These are phyloP conservation scores for Zymoseptoria passerinii DNA, from an alignment of 2,329 filamentous ascomycete genomes.

Conservation along the genomic window DNA sequence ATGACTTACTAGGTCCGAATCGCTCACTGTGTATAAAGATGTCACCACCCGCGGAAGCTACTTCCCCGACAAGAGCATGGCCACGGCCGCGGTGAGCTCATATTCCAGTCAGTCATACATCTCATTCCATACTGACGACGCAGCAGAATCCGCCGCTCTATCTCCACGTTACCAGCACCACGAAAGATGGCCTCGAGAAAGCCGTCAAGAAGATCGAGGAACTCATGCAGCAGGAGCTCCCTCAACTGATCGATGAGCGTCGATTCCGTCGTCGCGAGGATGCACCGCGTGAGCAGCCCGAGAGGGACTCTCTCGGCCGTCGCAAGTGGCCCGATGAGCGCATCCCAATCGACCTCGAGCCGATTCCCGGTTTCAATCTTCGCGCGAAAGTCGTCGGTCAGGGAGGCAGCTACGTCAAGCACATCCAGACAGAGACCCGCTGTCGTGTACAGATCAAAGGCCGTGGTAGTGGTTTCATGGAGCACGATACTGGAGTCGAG, in stretches of 20 bases:
- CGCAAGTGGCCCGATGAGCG: slow-evolving; percentile 99
- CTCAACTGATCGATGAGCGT: slow-evolving; percentile 88
- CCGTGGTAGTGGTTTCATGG: slow-evolving; percentile 86
- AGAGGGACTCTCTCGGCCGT: slow-evolving; percentile 83
- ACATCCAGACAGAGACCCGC: slow-evolving; percentile 90
- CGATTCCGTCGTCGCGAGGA: slow-evolving; percentile 74
- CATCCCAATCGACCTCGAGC: slow-evolving; percentile 83
- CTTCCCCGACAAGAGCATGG: slow-evolving; percentile 96
- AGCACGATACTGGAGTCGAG: slow-evolving; percentile 77
- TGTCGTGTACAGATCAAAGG: slow-evolving; percentile 98
- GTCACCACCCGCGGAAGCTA: slow-evolving; percentile 96
- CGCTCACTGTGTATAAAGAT: slow-evolving; percentile 67
- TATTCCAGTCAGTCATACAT: neutral
- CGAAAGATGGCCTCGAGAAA: slow-evolving; percentile 81
- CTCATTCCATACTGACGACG: neutral
- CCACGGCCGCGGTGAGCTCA: slow-evolving; percentile 64
- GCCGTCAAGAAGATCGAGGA: slow-evolving; percentile 86
- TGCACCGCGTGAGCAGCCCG: slow-evolving; percentile 56
- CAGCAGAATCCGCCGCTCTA: slow-evolving; percentile 64
- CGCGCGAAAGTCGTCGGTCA: slow-evolving; percentile 93
- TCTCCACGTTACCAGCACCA: slow-evolving; percentile 88
- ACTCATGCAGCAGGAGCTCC: slow-evolving; percentile 90
- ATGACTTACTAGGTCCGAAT: slow-evolving; percentile 38
- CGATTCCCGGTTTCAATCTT: slow-evolving; percentile 88
- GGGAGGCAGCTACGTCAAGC: slow-evolving; percentile 92